A percentile compares a stretch with the other conserved stretches of the same genome.
These are phyloP conservation scores for Ceratocystis colombiana DNA, from an alignment of 2,329 filamentous ascomycete genomes.

Conservation along the genomic window DNA sequence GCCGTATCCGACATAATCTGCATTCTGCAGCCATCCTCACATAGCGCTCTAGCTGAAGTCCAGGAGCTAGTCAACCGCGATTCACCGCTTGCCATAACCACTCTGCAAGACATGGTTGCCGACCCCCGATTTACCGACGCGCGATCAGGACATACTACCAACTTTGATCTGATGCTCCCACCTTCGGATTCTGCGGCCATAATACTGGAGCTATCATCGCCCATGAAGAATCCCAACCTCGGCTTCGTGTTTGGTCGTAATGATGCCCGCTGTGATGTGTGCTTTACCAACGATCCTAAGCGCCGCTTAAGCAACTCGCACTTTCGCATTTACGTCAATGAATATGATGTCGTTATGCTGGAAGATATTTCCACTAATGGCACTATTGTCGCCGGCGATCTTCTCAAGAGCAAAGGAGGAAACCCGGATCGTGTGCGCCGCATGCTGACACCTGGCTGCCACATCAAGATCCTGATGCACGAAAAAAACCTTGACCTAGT, in stretches of 20 bases:
- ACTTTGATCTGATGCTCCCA: constrained; percentile 43
- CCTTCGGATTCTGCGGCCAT: constrained; percentile 50
- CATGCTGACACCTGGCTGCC: constrained; percentile 61
- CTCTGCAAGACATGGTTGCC: constrained; percentile 38
- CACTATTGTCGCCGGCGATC: constrained; percentile 66
- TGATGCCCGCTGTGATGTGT: constrained; percentile 57
- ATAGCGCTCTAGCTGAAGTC: constrained; percentile 63
- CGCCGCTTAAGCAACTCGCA: constrained; percentile 86
- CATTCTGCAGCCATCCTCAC: constrained; percentile 70
- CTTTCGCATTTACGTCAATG: constrained; percentile 85
- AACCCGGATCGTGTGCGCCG: constrained; percentile 38
- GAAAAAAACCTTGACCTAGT: constrained; percentile 50
- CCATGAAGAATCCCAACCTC: constrained; percentile 53
- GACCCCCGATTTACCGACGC: constrained; percentile 43
- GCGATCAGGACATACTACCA: constrained; percentile 41
- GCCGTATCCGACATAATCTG: constrained; percentile 85
- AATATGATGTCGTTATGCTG: constrained; percentile 78
- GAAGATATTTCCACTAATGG: constrained; percentile 95
- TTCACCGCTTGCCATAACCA: constrained; percentile 42
- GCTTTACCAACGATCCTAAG: constrained; percentile 53
- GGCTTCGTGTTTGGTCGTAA: constrained; percentile 89
- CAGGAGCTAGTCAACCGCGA: constrained; percentile 40
- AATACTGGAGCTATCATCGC: constrained; percentile 67
- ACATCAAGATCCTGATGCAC: constrained; percentile 58
- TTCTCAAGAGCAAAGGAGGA: constrained; percentile 43